Conservation (phyloP, 805 yeast genomes). For the Candida sonorensis region DNA sequence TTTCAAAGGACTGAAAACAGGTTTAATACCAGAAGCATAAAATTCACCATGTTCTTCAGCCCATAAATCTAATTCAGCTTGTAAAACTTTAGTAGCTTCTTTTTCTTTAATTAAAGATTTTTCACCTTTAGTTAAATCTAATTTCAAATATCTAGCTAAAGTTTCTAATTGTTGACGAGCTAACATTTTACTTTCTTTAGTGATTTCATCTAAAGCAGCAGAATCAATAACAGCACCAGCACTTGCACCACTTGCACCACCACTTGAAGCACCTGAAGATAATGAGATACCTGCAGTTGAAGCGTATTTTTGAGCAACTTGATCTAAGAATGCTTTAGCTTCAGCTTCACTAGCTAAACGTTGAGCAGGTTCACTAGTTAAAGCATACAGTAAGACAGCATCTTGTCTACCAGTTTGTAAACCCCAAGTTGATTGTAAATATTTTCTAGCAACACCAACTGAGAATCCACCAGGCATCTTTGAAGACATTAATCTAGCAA, state of each 20-base stretch:
- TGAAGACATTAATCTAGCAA: conserved; percentile 87
- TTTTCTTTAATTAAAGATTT: conserved; percentile 77
- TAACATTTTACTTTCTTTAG: conserved; percentile 61
- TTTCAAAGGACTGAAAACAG: conserved; percentile 84
- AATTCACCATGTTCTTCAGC: conserved; percentile 87
- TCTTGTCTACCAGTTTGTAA: conserved; percentile 93
- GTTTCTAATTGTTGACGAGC: conserved; percentile 85
- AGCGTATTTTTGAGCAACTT: conserved; percentile 79
- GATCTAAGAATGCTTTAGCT: conserved; percentile 85
- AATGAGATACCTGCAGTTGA: conserved; percentile 72
- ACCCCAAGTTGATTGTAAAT: conserved; percentile 89
- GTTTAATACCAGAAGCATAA: conserved; percentile 86
- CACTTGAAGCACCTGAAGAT: conserved; percentile 55
- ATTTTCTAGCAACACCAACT: conserved; percentile 84
- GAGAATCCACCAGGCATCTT: conserved; percentile 99
- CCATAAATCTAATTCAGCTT: conserved; percentile 88
- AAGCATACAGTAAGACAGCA: conserved; percentile 72
- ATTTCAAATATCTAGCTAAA: conserved; percentile 88
- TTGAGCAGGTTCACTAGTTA: conserved; percentile 84
- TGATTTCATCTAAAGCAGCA: conserved; percentile 84
- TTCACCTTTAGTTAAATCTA: conserved; percentile 88
- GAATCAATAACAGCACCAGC: conserved; percentile 90
- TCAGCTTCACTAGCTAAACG: conserved; percentile 85
- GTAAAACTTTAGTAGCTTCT: conserved; percentile 77
- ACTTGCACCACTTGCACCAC: conserved; percentile 45